phyloP scores from a whole-genome alignment of 345 rosid species.

The Dipteronia sinensis region DNA sequence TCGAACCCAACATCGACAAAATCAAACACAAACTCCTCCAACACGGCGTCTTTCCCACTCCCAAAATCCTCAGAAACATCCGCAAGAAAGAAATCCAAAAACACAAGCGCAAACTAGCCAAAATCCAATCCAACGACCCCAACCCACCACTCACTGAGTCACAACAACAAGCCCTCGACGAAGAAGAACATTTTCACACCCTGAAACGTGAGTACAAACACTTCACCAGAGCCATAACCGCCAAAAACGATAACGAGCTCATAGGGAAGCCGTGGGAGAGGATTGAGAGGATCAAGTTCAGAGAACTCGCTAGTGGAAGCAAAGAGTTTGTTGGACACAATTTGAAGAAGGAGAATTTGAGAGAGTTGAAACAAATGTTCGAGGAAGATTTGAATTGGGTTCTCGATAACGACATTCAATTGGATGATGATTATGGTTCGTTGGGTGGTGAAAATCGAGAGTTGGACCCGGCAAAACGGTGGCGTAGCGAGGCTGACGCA shows the following conservation, averaged over 20 bases:
- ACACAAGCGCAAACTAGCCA: conserved; percentile 63
- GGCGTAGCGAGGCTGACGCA: conserved; percentile 67
- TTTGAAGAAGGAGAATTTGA: conserved; percentile 56
- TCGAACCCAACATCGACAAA: conserved; percentile 61
- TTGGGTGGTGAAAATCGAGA: conserved; percentile 22
- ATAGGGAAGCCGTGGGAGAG: conserved; percentile 94
- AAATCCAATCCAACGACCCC: conserved; percentile 34
- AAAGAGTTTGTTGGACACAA: conserved; percentile 46
- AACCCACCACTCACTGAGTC: conserved; percentile 45
- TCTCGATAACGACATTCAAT: conserved; percentile 75
- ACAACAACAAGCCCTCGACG: conserved; percentile 46
- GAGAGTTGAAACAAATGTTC: conserved; percentile 66
- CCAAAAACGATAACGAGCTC: conserved; percentile 27
- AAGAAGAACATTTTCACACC: conserved; percentile 53
- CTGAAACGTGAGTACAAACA: conserved; percentile 65
- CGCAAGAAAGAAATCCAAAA: conserved; percentile 81
- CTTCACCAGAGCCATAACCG: conserved; percentile 46
- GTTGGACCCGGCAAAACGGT: conserved; percentile 55
- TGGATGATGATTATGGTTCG: conserved; percentile 36
- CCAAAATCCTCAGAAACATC: conserved; percentile 68
- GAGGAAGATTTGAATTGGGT: conserved; percentile 81
- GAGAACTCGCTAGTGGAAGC: conserved; percentile 53
- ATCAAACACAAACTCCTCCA: conserved; percentile 57
- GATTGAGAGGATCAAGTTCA: conserved; percentile 57
- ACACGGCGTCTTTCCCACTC: conserved; percentile 66